These are phyloP conservation scores for Emergomyces africanus DNA, from an alignment of 2,329 filamentous ascomycete species.

Conservation along the genomic window DNA sequence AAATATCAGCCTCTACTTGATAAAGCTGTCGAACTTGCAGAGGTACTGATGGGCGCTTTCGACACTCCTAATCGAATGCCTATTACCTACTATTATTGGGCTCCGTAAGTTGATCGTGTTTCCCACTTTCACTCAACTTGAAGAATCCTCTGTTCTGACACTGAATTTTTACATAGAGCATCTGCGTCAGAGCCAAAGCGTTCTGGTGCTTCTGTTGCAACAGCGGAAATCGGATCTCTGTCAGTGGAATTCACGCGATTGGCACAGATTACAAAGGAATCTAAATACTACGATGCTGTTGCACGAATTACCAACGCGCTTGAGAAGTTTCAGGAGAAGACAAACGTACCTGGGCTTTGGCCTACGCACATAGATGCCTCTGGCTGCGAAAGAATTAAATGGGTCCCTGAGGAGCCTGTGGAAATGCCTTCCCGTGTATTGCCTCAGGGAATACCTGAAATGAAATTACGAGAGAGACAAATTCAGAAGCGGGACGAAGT, in stretches of 20 bases:
- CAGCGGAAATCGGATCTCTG: constrained; percentile 28
- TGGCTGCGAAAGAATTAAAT: constrained; percentile 49
- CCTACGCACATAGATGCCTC: constrained; percentile 54
- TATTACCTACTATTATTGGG: constrained; percentile 54
- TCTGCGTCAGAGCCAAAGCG: constrained; percentile 15
- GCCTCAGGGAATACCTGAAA: constrained; percentile 27
- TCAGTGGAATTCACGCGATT: constrained; percentile 30
- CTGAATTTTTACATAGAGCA: constrained; percentile 56
- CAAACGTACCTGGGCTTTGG: constrained; percentile 29
- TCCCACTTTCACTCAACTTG: constrained; percentile 1
- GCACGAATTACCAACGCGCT: constrained; percentile 25
- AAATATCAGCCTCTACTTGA: constrained; percentile 34
- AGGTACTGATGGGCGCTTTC: constrained; percentile 40
- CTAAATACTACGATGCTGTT: constrained; percentile 27
- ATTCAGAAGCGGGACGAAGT: constrained; percentile 1
- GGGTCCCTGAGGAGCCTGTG: constrained; percentile 13
- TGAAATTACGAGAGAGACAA: background rate
- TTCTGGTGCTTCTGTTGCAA: constrained; percentile 14
- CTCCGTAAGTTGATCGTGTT: constrained; percentile 37
- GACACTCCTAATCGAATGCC: constrained; percentile 21
- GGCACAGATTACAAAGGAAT: constrained; percentile 26
- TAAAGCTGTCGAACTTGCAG: constrained; percentile 42
- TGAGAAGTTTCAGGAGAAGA: constrained; percentile 21
- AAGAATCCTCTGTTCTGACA: constrained; percentile 28
- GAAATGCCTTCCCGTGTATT: constrained; percentile 11